phyloP scores from a whole-genome alignment of 805 yeast species.

The Blastobotrys chiropterorum region DNA sequence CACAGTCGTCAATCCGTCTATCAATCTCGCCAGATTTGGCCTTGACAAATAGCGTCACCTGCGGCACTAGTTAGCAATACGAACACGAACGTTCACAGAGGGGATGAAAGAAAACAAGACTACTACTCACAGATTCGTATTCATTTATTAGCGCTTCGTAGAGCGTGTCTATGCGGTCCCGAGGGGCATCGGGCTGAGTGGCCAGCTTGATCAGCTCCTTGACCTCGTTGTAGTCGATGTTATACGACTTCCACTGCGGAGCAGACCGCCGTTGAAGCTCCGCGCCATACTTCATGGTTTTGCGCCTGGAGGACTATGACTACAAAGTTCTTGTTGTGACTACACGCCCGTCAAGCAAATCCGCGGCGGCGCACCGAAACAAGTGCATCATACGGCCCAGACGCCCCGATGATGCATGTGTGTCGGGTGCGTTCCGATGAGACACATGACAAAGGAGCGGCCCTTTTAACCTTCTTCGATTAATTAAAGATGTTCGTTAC shows the following conservation, averaged over 20 bases:
- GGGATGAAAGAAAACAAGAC: too few species aligned
- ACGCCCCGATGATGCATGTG: neutral
- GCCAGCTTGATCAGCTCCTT: slow-evolving; percentile 58
- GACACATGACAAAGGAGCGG: neutral
- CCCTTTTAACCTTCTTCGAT: too few species aligned
- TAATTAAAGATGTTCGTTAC: too few species aligned
- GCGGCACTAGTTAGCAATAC: neutral
- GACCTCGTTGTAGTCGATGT: slow-evolving; percentile 74
- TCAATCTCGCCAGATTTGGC: slow-evolving; percentile 66
- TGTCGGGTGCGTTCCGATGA: neutral
- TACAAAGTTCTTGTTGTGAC: neutral
- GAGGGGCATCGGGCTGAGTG: slow-evolving; percentile 33
- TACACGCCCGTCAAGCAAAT: neutral
- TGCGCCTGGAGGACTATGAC: too few species aligned
- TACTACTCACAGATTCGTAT: slow-evolving; percentile 3
- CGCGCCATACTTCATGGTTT: slow-evolving; percentile 88
- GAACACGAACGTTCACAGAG: neutral
- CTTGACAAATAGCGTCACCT: slow-evolving; percentile 50
- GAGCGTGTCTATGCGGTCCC: neutral
- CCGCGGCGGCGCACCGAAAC: neutral
- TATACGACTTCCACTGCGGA: slow-evolving; percentile 82
- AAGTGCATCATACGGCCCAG: neutral
- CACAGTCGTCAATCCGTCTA: slow-evolving; percentile 40
- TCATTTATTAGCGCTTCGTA: slow-evolving; percentile 1
- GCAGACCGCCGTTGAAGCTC: slow-evolving; percentile 70